Percentiles rank a stretch among this genome's conserved stretches.
Conservation (phyloP, 768 basidiomycete species). For the Amanita exitialis region DNA sequence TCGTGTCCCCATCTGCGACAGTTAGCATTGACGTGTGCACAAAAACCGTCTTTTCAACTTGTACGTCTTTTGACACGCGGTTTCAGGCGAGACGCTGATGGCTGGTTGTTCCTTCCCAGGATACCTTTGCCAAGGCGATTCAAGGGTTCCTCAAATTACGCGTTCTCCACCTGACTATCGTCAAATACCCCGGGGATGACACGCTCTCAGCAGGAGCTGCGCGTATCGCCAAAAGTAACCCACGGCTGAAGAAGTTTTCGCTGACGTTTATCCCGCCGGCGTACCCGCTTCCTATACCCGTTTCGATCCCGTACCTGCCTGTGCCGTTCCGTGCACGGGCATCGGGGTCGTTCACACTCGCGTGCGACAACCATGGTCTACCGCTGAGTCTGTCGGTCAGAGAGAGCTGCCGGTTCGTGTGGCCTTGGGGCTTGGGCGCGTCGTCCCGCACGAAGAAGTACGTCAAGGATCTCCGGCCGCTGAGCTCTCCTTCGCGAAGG, state of each 20-base stretch:
- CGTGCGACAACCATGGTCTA: conserved; percentile 54
- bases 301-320: conserved; percentile 28
- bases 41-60: conserved; percentile 64
- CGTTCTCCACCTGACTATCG: conserved; percentile 51
- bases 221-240: conserved; percentile 55
- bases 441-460: conserved; percentile 27
- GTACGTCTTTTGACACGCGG: conserved; percentile 24
- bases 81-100: not conserved
- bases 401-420: conserved; percentile 36
- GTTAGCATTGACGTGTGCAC: conserved; percentile 55
- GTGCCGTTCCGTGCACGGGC: conserved; percentile 33
- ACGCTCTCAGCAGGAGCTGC: conserved; percentile 46
- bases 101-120: conserved; percentile 22
- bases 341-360: conserved; percentile 47
- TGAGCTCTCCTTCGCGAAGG: conserved; percentile 23
- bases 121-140: conserved; percentile 52
- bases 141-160: conserved; percentile 55
- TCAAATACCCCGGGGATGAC: conserved; percentile 58
- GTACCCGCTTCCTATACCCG: conserved; percentile 40
- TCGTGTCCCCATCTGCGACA: conserved; percentile 57
- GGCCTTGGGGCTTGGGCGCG: conserved; percentile 39
- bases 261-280: conserved; percentile 54
- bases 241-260: conserved; percentile 53
- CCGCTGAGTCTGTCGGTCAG: conserved; percentile 42
- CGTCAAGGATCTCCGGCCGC: conserved; percentile 29